Evolutionary conservation across 2,329 filamentous ascomycete species (phyloP).

Genomic region (Epichloe aotearoae): DNA sequence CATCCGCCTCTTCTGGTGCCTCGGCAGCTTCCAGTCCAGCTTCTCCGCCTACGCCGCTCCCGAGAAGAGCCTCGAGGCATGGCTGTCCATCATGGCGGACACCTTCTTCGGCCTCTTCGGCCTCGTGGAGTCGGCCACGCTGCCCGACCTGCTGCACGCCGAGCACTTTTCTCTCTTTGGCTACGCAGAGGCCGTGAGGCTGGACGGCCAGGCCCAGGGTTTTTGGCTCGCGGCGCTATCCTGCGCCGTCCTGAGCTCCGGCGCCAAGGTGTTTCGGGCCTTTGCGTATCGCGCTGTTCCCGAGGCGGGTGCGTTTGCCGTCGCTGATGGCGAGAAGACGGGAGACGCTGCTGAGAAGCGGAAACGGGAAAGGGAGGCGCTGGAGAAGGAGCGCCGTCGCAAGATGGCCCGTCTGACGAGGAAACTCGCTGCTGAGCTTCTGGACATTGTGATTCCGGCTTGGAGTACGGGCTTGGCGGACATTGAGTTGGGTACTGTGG

Average conservation of each 20-base stretch:
- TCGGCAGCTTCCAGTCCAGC: slow-evolving; percentile 43
- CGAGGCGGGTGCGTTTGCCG: slow-evolving; percentile 14
- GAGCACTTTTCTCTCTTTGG: slow-evolving; percentile 38
- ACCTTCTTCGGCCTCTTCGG: slow-evolving; percentile 54
- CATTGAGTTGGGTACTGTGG: slow-evolving; percentile 37
- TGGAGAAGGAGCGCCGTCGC: slow-evolving; percentile 16
- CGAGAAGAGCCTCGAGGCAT: slow-evolving; percentile 20
- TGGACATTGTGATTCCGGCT: slow-evolving; percentile 52
- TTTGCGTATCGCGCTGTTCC: slow-evolving; percentile 24
- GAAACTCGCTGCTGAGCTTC: slow-evolving; percentile 39
- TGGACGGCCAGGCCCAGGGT: slow-evolving; percentile 49
- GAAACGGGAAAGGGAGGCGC: slow-evolving; percentile 19
- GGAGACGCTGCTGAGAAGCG: slow-evolving; percentile 16
- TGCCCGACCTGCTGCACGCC: slow-evolving; percentile 37
- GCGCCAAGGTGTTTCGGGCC: slow-evolving; percentile 28
- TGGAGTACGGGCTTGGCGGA: slow-evolving; percentile 47
- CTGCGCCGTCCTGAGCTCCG: slow-evolving; percentile 32
- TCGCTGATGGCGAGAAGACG: slow-evolving; percentile 4
- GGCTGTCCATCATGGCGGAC: slow-evolving; percentile 42
- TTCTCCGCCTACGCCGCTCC: slow-evolving; percentile 17
- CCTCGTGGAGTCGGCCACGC: slow-evolving; percentile 50
- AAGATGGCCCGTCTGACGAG: slow-evolving; percentile 26
- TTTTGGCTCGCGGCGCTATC: slow-evolving; percentile 56
- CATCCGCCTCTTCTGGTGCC: slow-evolving; percentile 56
- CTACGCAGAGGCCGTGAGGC: slow-evolving; percentile 27